Evolutionary conservation across 75 land plant genomes (phyloP), one percentile per base, ranked within the genome.

Genomic region (Pinus albicaulis): DNA sequence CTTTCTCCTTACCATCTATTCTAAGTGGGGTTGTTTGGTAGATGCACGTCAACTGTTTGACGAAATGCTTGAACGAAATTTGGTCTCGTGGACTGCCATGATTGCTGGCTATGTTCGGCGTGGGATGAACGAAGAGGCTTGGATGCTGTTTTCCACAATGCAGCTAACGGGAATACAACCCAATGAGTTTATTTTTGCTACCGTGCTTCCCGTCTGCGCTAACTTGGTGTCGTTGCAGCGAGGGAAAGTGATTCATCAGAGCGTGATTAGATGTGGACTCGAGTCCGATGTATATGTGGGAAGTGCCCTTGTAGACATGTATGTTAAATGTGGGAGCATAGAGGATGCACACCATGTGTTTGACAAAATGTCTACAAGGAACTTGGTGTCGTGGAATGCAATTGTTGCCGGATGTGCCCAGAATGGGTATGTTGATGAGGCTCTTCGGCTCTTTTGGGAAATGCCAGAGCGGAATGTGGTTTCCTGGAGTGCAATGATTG

Each of bases 31-130:
- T 15, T 69, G 61, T 17, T 60, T 90, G 31, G 28, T 20, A 1
- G 80, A 80, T 4, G 92, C 92, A 22, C 59, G 82, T 31, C 80
- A 80, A 48, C 80, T 90, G 86, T 90, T 90, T 61, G 92, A 90
- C 26, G 25, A 57, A 79, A 81, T 90, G 87, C 68, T 41, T 4
- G 62, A 57, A 5, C 77, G 84, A 76, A 82, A 83, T 58, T 83
- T 90, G 56, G 92, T 88, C 38, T 68, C 85, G 17, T 90, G 89
- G 89, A 87, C 89, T 3, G 85, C 85, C 3, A 73, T 90, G 56
- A 31, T 90, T 22, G 80, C 76, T 73, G 90, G 85, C 20, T 86
- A 84, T 57, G 56, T 44, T 53, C 76, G 62, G n/a, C 41, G 76
- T 31, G 86, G 84, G 22, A 57, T 64, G 3, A 73, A 82, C 44